These are phyloP conservation scores for Beauveria medogensis DNA, from an alignment of 2,329 filamentous ascomycete genomes.

Conservation along the genomic window DNA sequence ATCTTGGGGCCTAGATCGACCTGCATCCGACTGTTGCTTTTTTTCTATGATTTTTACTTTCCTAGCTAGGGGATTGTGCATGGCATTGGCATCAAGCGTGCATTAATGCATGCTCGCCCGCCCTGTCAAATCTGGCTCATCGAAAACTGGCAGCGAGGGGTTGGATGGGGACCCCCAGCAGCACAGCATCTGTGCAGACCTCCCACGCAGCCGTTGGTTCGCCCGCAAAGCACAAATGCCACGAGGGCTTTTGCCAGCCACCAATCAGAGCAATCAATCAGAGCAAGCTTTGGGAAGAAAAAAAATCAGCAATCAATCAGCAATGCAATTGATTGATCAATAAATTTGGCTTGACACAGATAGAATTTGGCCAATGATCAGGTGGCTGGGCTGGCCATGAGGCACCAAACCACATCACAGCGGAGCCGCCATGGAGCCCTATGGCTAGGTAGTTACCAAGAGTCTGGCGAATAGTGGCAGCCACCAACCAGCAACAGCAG, in stretches of 20 bases:
- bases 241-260: neutral
- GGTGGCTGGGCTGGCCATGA: neutral
- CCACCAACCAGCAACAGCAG: neutral
- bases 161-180: neutral
- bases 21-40: slow-evolving; percentile 2
- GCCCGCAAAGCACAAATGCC: neutral
- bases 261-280: neutral
- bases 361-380: neutral
- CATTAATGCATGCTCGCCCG: slow-evolving; percentile 7
- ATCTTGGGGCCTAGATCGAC: slow-evolving; percentile 3
- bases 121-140: slow-evolving; percentile 1
- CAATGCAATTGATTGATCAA: no score
- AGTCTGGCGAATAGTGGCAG: no score
- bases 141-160: neutral
- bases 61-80: neutral
- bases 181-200: neutral
- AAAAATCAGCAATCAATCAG: neutral
- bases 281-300: neutral
- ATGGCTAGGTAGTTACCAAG: neutral
- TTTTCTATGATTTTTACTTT: neutral
- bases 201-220: neutral
- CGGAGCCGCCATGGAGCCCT: neutral
- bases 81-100: neutral
- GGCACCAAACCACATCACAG: neutral
- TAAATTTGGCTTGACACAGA: neutral